Base-by-base conservation (phyloP, 176 grass and related monocot species). In the Musa itinerans region DNA sequence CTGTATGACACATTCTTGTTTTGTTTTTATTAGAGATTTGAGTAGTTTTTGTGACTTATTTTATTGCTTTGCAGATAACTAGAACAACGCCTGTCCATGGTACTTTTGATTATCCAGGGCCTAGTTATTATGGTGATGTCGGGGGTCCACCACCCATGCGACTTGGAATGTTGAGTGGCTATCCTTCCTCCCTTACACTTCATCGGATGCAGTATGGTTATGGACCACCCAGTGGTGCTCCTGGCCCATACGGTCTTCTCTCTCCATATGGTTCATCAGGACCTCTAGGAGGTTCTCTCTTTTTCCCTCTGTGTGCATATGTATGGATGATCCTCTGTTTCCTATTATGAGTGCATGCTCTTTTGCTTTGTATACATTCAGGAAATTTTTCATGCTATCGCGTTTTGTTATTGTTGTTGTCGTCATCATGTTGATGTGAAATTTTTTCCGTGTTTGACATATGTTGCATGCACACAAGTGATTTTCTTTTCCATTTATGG, bases 251-350 rank as follows among this genome's bases (percentile, higher is more conserved):
- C 79, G 77, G 87, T 10, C 88, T 90, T 85, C 83, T 87, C 53
- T 90, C 93, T 77, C 88, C 88, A 23, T 96, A 96, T 87, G 87
- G 81, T 59, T 85, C 87, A 85, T 80, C 86, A 78, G 90, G 90
- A 50, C 83, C 85, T 56, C 85, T 93, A 74, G 79, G 92, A 66
- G 92, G 89, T 96, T 48, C 11, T 81, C 78, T 80, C 74, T 63
- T 43, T 63, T 50, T 66, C 34, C 49, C 10, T 63, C 13, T 56
- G 17, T 23, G 26, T 25, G 52, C 63, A 1, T 50, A 11, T 63
- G n/a, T 25, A 26, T 53, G 14, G 13, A 16, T 61, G 16, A 61
- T n/a, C 13, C 57, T 61, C n/a, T 61, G 34, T 43, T 43, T 43
- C 34, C 34, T 43, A 43, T 43, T 43, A 43, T 43, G 34, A 43